Base-by-base conservation (phyloP, 352 stramenopile genomes). In the Phytophthora palmivora region DNA sequence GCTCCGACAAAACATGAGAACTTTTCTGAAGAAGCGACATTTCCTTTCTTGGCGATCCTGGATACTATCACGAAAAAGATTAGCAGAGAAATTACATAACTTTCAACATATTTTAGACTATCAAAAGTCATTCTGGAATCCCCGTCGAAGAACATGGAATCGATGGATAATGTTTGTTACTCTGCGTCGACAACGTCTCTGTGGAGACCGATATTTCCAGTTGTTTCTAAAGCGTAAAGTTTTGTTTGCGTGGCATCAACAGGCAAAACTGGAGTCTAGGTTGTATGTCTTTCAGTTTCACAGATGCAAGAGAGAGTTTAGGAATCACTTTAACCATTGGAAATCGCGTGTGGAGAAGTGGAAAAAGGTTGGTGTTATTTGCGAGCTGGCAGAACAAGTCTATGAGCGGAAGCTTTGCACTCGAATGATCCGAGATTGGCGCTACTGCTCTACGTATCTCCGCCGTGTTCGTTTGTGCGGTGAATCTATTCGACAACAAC, bases 101-200 rank as follows among this genome's bases (percentile, higher is more conserved):
- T 16, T 68, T 22, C 62, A 49, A 15, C 22, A 22, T 19, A 58
- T 60, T 19, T 1, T n/a, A 32, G 22, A 3, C 1, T 80, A 64
- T 21, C 42, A 60, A 10, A 57, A 24, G 1, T 81, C 72, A 16
- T 56, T 67, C 37, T 81, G 53, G 11, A 77, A 78, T 38, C 61
- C 65, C 12, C 15, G 10, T 32, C 72, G 61, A 12, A 60, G 74
- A 38, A 26, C 33, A 1, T 83, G 74, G 74, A 41, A 53, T 37
- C 43, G 51, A 10, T 83, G 74, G 72, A 11, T 38, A 36, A 14
- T 19, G 6, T 67, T 54, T 53, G 45, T 67, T 49, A 33, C 26
- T n/a, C 42, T 41, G 18, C 45, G 41, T 43, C 52, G 34, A 19
- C 58, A 58, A 10, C 22, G 19, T 59, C 24, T 56, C 24, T 24